Evolutionary conservation across 176 grass and related monocot genomes (phyloP).

Genomic region (Zizania latifolia): DNA sequence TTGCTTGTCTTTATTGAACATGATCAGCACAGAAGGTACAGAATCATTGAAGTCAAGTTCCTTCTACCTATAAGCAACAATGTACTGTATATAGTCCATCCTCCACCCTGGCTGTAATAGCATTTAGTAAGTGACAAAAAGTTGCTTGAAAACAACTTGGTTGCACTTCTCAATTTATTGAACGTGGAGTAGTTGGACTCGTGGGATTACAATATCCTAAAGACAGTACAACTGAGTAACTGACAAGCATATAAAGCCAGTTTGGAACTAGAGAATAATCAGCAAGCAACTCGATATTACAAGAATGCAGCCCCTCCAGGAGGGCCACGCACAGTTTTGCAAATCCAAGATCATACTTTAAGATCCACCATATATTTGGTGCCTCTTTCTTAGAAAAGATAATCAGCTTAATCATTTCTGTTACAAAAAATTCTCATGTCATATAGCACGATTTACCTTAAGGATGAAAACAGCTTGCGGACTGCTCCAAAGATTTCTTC

Average conservation of each 20-base stretch:
- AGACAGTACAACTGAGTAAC: background rate
- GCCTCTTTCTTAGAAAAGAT: background rate
- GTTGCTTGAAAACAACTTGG: background rate
- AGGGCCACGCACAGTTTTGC: background rate
- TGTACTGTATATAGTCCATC: background rate
- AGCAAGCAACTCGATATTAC: background rate
- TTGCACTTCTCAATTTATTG: background rate
- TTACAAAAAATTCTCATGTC: background rate
- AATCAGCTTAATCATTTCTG: background rate
- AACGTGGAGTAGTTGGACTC: background rate
- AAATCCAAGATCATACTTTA: background rate
- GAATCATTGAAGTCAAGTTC: background rate
- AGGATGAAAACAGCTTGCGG: conserved; percentile 44
- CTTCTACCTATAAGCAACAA: background rate
- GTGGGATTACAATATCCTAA: background rate
- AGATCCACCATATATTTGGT: background rate
- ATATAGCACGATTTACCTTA: conserved; percentile 42
- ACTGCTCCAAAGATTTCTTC: conserved; percentile 78
- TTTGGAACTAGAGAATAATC: conserved; percentile 4
- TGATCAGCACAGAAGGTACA: background rate
- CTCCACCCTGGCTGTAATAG: background rate
- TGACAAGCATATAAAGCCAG: background rate
- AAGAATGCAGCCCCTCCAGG: background rate
- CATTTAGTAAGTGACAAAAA: background rate
- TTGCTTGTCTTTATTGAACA: conserved; percentile 11